Conservation (phyloP, 352 stramenopile genomes). For the Phytophthora sp. region DNA sequence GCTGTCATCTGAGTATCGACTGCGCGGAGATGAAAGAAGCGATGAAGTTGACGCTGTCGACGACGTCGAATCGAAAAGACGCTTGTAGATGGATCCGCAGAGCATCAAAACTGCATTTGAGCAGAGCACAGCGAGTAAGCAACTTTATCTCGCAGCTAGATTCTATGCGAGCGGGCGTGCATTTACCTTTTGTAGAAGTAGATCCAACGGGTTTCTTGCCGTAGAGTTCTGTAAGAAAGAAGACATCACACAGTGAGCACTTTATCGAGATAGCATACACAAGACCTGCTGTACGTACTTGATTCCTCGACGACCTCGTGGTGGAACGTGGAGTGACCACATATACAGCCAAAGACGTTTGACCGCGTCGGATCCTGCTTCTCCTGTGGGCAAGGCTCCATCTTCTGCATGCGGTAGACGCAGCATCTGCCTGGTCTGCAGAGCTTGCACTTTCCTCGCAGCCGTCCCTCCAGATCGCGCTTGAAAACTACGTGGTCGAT, state of each 20-base stretch:
- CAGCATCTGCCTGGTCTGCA: conserved; percentile 73
- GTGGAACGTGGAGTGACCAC: conserved; percentile 75
- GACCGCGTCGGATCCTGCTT: conserved; percentile 30
- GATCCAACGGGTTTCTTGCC: conserved; percentile 65
- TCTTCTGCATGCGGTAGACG: conserved; percentile 65
- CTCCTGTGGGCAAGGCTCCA: conserved; percentile 29
- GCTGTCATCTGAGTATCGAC: conserved; percentile 58
- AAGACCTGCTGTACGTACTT: conserved; percentile 44
- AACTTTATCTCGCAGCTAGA: neutral
- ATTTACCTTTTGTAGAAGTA: conserved; percentile 65
- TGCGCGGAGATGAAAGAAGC: conserved; percentile 49
- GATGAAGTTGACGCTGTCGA: conserved; percentile 43
- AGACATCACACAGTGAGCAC: conserved; percentile 17
- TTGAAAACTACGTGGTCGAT: conserved; percentile 84
- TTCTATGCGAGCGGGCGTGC: neutral
- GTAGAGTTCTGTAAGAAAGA: conserved; percentile 66
- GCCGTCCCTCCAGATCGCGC: conserved; percentile 59
- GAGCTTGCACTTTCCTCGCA: conserved; percentile 80
- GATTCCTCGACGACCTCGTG: conserved; percentile 81
- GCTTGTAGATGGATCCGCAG: conserved; percentile 72
- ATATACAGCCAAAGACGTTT: conserved; percentile 59
- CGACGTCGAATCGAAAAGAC: conserved; percentile 66
- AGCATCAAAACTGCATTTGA: conserved; percentile 63
- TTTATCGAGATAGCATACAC: neutral
- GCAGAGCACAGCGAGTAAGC: conserved; percentile 7